Base-by-base conservation (phyloP, 2,329 filamentous ascomycete genomes). In the Aphanocladium album region DNA sequence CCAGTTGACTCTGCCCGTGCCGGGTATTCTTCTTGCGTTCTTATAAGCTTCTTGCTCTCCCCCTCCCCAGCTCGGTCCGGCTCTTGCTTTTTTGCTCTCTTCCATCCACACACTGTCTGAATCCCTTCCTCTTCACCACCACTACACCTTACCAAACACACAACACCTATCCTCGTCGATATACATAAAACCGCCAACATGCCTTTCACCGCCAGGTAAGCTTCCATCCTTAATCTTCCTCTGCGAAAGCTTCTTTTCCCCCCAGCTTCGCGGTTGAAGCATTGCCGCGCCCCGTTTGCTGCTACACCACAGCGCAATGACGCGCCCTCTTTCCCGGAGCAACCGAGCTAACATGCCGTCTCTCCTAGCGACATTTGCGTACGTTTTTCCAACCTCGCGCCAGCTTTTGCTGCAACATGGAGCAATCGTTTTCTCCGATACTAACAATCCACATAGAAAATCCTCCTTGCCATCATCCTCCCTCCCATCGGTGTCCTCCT, bases 401-500 rank as follows among this genome's bases (percentile, higher is more conserved):
- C 33, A 35, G 12, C 12, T 35, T 35, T 35, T 57, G 53, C n/a
- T n/a, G n/a, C n/a, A n/a, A n/a, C n/a, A n/a, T n/a, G n/a, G n/a
- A n/a, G n/a, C n/a, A n/a, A n/a, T n/a, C n/a, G n/a, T n/a, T n/a
- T 56, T n/a, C 21, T n/a, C 33, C 16, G 23, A 54, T 47, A 78
- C 76, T 69, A 83, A 86, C 66, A 84, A 86, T 21, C n/a, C 16
- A 21, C n/a, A 68, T 83, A 80, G 82, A 86, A 86, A 77, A 84
- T 86, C 82, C 84, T 96, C 78, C 83, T 96, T 79, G 92, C 92
- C 81, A 81, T 96, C 81, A 80, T 96, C 79, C 86, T 96, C 66
- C 92, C 92, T 61, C 92, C 92, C 73, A 79, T 96, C 60, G 92
- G 92, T 80, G 92, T 96, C 74, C 95, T 96, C 84, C 89, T 96